Conservation (phyloP, 148 eudicot species). For the Polygonum maritimum region DNA sequence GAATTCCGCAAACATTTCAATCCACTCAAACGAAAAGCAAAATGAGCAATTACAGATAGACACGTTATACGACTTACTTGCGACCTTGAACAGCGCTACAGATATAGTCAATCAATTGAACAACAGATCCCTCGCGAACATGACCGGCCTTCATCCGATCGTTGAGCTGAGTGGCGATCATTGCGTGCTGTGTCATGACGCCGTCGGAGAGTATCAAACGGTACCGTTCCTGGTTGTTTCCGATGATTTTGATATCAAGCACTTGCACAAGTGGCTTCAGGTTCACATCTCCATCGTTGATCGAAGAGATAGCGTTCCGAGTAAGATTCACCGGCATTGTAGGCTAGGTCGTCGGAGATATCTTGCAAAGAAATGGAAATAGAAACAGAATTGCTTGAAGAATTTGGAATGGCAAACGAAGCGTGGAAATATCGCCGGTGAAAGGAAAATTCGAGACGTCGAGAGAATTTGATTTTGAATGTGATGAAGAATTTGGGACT, state of each 20-base stretch:
- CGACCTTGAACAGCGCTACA: conserved; percentile 69
- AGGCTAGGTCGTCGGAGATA: background rate
- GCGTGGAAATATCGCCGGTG: background rate
- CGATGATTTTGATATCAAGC: conserved; percentile 46
- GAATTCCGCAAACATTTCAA: background rate
- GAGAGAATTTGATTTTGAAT: background rate
- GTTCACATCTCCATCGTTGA: conserved; percentile 65
- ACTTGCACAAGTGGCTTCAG: conserved; percentile 81
- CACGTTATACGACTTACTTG: conserved; percentile 31
- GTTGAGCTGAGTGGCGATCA: conserved; percentile 90
- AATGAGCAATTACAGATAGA: conserved; percentile 2
- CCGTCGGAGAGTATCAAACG: conserved; percentile 63
- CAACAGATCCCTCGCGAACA: conserved; percentile 58
- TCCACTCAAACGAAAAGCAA: background rate
- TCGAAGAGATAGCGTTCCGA: conserved; percentile 59
- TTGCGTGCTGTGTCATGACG: conserved; percentile 49
- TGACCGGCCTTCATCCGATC: conserved; percentile 53
- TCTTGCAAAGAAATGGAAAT: background rate
- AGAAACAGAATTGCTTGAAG: background rate
- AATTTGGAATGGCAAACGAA: background rate
- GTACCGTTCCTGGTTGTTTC: conserved; percentile 53
- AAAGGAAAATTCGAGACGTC: background rate
- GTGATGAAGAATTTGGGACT: background rate
- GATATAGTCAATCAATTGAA: conserved; percentile 84
- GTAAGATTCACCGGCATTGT: conserved; percentile 69